Evolutionary conservation across 2,329 filamentous ascomycete genomes (phyloP), one percentile per base, ranked within the genome.

Genomic region (Ceratocystis colombiana): DNA sequence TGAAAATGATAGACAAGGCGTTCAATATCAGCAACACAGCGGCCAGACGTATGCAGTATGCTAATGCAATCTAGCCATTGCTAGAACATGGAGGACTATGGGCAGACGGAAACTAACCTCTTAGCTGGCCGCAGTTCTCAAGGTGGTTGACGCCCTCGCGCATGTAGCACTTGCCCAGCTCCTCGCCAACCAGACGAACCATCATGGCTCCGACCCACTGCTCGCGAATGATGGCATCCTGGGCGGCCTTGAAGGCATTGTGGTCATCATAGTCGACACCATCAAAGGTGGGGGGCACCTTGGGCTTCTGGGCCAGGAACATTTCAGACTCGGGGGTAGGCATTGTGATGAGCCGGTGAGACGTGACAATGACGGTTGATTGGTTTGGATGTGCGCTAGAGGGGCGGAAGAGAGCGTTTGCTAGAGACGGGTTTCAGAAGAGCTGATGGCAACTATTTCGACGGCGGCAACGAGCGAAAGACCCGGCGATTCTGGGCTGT

Each of bases 151-250:
- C 88, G 66, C 89, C 90, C 77, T 94, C 88, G 71, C 84, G 82
- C 76, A 85, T 84, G 77, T 94, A 94, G 80, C 89, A 94, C 79
- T 90, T 93, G 76, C 86, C 82, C 79, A 94, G 79, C 80, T 94
- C 89, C 75, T 93, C 88, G 70, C 88, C 80, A 66, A 94, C 88
- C 69, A 94, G 78, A 69, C 89, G 82, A 67, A 88, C 88, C 89
- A 92, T 94, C 89, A 94, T 94, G 75, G 87, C 86, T 75, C 85
- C 86, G 68, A 94, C 88, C 90, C 90, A 94, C 79, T 94, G 89
- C 79, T 94, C 89, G 69, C 89, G 83, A 72, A 94, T 84, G 67
- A 94, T 83, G 70, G 89, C 83, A 75, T 94, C 89, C 75, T 93
- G 89, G 65, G 89, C 89, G 69, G 86, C 85, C 80, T 93, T 94